These are phyloP conservation scores for Xylaria castorea DNA, from an alignment of 495 filamentous ascomycete genomes.

Conservation along the genomic window DNA sequence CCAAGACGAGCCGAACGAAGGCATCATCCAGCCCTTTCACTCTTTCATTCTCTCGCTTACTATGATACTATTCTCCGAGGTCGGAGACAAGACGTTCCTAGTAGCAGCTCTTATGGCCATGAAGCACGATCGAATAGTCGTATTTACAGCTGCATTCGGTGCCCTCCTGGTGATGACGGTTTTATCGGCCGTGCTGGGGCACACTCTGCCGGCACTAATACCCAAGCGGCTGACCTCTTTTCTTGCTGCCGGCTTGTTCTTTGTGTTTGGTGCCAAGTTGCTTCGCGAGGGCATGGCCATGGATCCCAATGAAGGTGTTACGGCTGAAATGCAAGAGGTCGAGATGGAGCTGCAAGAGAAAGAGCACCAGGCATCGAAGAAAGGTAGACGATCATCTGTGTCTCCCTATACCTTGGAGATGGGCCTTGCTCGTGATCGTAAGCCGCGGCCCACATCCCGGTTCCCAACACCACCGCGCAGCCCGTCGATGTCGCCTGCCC, in stretches of 20 bases:
- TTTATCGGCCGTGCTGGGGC: constrained; percentile 93
- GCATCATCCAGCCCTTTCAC: constrained; percentile 83
- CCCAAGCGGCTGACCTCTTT: constrained; percentile 88
- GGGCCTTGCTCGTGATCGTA: constrained; percentile 60
- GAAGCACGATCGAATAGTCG: constrained; percentile 91
- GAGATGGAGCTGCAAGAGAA: constrained; percentile 96
- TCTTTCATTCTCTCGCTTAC: constrained; percentile 91
- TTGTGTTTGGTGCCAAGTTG: constrained; percentile 86
- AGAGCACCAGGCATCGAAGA: constrained; percentile 69
- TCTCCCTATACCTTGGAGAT: constrained; percentile 71
- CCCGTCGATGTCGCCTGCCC: constrained; percentile 63
- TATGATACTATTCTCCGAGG: constrained; percentile 97
- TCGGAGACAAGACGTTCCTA: constrained; percentile 98
- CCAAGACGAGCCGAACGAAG: constrained; percentile 56
- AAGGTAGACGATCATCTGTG: constrained; percentile 60
- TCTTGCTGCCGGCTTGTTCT: constrained; percentile 81
- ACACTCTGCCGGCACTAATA: constrained; percentile 89
- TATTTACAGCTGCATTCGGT: constrained; percentile 92
- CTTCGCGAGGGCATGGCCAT: constrained; percentile 88
- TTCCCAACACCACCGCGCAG: constrained; percentile 66
- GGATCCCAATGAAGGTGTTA: constrained; percentile 84
- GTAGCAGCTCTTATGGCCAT: constrained; percentile 98
- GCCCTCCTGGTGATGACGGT: constrained; percentile 94
- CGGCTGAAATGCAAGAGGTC: constrained; percentile 96
- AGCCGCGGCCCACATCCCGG: constrained; percentile 65